phyloP scores from a whole-genome alignment of 306 rosid species.

The Pyrus communis region DNA sequence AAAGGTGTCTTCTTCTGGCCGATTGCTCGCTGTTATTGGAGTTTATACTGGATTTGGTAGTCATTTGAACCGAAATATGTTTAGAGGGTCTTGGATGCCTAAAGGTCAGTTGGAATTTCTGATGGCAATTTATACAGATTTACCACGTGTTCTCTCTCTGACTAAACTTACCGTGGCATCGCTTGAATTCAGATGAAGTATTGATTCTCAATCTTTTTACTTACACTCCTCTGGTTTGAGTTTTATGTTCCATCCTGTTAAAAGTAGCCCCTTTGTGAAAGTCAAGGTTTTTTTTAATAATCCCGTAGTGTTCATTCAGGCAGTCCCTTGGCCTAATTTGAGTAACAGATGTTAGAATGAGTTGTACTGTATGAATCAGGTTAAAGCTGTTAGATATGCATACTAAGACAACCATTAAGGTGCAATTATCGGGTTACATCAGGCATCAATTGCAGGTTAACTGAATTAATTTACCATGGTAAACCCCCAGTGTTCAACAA shows the following conservation, averaged over 20 bases:
- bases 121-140: background rate
- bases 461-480: background rate
- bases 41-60: conserved; percentile 97
- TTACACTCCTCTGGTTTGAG: background rate
- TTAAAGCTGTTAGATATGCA: background rate
- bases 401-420: background rate
- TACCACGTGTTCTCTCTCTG: background rate
- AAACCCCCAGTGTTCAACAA: background rate
- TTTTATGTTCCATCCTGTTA: background rate
- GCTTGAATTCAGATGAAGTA: background rate
- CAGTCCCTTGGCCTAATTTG: background rate
- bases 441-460: background rate
- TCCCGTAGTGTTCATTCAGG: background rate
- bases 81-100: conserved; percentile 99
- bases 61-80: conserved; percentile 58
- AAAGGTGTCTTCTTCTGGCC: conserved; percentile 52
- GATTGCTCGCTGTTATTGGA: conserved; percentile 85
- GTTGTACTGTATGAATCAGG: background rate
- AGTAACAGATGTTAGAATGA: background rate
- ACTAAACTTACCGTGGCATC: background rate
- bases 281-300: background rate
- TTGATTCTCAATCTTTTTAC: background rate
- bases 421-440: background rate
- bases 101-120: conserved; percentile 53
- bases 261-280: background rate